Percentiles rank a stretch among this genome's conserved stretches.
Conservation (phyloP, 495 filamentous ascomycete species). For the Bryoglossum gracile region DNA sequence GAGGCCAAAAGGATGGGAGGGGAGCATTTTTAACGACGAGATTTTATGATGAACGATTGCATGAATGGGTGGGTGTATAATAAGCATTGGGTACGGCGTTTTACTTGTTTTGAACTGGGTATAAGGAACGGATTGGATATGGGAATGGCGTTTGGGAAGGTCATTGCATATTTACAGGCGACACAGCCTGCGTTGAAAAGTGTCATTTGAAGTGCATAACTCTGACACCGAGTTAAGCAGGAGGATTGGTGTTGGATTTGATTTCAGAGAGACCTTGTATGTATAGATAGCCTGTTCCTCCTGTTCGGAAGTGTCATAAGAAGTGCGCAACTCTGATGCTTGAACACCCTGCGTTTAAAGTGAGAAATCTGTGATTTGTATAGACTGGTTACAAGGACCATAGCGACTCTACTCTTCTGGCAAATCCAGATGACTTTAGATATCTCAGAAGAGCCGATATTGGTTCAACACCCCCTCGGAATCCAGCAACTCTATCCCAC, state of each 20-base stretch:
- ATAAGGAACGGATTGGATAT: neutral
- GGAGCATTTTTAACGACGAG: slow-evolving; percentile 12
- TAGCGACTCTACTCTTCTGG: too few species aligned
- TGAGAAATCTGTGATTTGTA: too few species aligned
- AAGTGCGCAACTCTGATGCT: slow-evolving; percentile 13
- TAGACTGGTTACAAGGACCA: too few species aligned
- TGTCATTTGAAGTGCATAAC: slow-evolving; percentile 5
- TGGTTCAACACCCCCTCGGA: too few species aligned
- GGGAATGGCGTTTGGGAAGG: neutral
- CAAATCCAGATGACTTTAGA: too few species aligned
- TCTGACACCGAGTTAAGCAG: neutral
- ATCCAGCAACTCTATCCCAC: too few species aligned
- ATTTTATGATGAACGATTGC: slow-evolving; percentile 9
- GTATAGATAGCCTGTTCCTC: neutral
- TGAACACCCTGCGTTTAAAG: too few species aligned
- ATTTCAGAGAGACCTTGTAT: neutral
- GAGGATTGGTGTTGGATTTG: neutral
- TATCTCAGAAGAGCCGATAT: too few species aligned
- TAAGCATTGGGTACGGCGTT: neutral
- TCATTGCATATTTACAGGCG: too few species aligned
- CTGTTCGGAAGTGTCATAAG: slow-evolving; percentile 1
- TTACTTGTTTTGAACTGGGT: neutral
- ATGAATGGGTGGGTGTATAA: slow-evolving; percentile 1
- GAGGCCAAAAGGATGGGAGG: neutral
- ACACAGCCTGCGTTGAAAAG: neutral